Conservation (phyloP, 257 asterid genomes). For the Galeopsis tetrahit region DNA sequence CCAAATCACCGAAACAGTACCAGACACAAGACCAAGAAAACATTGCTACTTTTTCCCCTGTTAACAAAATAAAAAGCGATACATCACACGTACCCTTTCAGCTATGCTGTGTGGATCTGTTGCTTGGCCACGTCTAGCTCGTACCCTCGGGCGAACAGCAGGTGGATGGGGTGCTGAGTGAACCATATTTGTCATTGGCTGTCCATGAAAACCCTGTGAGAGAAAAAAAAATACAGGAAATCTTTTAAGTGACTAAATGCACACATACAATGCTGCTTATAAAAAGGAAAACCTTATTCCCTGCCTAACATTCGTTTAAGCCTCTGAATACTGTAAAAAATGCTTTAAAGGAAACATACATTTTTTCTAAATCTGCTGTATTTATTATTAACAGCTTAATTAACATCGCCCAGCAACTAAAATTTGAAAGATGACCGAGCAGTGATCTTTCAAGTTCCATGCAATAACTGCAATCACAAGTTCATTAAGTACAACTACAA, state of each 20-base stretch:
- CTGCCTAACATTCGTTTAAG: neutral
- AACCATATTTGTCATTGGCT: slow-evolving; percentile 60
- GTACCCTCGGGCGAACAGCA: slow-evolving; percentile 79
- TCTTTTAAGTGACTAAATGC: neutral
- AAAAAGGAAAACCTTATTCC: neutral
- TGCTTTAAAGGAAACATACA: neutral
- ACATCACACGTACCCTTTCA: slow-evolving; percentile 72
- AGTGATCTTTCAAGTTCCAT: neutral
- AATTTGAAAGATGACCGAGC: neutral
- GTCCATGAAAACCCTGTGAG: slow-evolving; percentile 79
- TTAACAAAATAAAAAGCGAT: neutral
- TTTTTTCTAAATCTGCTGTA: neutral
- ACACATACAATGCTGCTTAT: neutral
- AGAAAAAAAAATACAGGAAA: slow-evolving; percentile 20
- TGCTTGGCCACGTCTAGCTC: slow-evolving; percentile 98
- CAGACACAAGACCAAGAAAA: slow-evolving; percentile 3
- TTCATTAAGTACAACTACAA: neutral
- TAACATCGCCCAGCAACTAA: neutral
- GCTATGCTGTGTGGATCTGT: slow-evolving; percentile 99
- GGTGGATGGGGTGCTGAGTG: slow-evolving; percentile 77
- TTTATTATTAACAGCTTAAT: neutral
- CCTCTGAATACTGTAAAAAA: neutral
- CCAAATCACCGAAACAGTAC: neutral
- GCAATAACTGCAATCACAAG: neutral
- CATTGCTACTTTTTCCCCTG: neutral